These are phyloP conservation scores for Ceratocystis cubensis DNA, from an alignment of 2,329 filamentous ascomycete genomes.

Conservation along the genomic window DNA sequence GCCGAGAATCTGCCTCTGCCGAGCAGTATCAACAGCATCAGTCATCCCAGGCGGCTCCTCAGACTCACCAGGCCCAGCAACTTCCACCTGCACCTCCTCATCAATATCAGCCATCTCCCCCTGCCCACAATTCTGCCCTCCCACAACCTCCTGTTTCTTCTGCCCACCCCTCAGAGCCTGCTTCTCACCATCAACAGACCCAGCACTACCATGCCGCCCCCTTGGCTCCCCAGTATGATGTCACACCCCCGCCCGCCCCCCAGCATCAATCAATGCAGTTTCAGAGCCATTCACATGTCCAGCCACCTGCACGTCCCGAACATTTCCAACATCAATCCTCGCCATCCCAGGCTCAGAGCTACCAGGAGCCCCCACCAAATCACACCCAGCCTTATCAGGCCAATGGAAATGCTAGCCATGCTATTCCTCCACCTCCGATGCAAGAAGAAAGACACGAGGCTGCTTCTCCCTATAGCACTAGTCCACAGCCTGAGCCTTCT, in stretches of 20 bases:
- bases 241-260: not conserved
- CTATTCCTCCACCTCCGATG: not conserved
- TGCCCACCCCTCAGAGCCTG: not conserved
- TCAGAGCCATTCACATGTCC: not conserved
- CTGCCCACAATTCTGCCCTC: not conserved
- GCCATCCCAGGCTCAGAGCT: not conserved
- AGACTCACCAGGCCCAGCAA: constrained; percentile 2
- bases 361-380: constrained; percentile 18
- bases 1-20: constrained; percentile 12
- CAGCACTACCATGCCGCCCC: not conserved
- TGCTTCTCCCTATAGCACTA: not conserved
- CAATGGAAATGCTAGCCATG: not conserved
- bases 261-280: not conserved
- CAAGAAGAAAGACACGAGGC: not conserved
- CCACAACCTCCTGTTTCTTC: not conserved
- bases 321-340: constrained; percentile 8
- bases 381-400: not conserved
- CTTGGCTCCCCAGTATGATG: not conserved
- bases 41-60: not conserved
- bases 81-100: not conserved
- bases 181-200: not conserved
- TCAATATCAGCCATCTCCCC: constrained; percentile 1
- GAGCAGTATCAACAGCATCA: constrained; percentile 16
- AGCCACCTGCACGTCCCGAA: not conserved
- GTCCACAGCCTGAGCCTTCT: constrained; percentile 8